Base-by-base conservation (phyloP, 192 early-diverging fungal genomes). In the Entomortierella parvispora region DNA sequence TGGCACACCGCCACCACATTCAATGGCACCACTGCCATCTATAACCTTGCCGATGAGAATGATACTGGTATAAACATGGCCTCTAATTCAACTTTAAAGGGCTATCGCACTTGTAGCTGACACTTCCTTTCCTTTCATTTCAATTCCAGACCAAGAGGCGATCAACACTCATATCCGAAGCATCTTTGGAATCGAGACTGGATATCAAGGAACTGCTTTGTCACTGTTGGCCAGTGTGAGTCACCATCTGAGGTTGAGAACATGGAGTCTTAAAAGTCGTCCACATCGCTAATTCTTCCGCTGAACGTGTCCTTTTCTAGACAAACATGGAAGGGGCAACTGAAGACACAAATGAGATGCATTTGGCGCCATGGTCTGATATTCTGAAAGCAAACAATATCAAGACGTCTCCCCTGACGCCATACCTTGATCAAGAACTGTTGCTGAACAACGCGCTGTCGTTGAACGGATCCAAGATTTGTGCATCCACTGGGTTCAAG, bases 261-360 rank as follows among this genome's bases (percentile, higher is more conserved):
- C 25, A 65, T 48, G 23, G n/a, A n/a, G n/a, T 85, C 79, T 58
- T 72, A 81, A 14, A 82, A 74, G 65, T 54, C 58, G 18, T 69
- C 75, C 14, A 11, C 20, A 48, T 47, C 17, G 9, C 32, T 61
- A 50, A 23, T 31, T 10, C n/a, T 8, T 56, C 17, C 32, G n/a
- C n/a, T n/a, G n/a, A n/a, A n/a, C n/a, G n/a, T 6, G 8, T 34
- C 0, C 22, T 29, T 32, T 26, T 45, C 29, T 64, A 95, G 89
- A 80, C 95, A n/a, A 91, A 95, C 68, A 85, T 95, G 51, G 87
- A 91, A 48, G 89, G 89, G 14, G 88, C 96, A 18, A 93, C 93
- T 4, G 96, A 99, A 64, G 95, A 96, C 22, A 92, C 94, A 62
- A 98, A 98, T 62, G 96, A 97, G 65, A 93, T 91, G 78, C 93